These are phyloP conservation scores for Chaetothyriales sp. DNA, from an alignment of 2,329 filamentous ascomycete genomes.

Conservation along the genomic window DNA sequence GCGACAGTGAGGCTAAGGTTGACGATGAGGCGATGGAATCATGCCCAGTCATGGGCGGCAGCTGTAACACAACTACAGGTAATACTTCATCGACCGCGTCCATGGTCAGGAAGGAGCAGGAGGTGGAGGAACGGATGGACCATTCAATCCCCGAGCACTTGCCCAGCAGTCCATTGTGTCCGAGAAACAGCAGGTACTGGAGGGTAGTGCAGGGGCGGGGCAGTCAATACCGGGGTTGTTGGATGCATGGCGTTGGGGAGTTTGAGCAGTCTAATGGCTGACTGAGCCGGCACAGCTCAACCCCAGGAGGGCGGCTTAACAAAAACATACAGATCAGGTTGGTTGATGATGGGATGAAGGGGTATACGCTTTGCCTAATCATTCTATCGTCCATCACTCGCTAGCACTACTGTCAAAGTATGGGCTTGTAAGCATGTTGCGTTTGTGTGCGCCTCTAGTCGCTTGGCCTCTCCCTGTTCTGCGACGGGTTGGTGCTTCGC, in stretches of 20 bases:
- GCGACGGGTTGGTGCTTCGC: background rate
- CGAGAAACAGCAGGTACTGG: constrained; percentile 15
- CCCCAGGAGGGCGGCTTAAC: no score
- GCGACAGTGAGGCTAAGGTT: constrained; percentile 1
- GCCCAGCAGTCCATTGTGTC: constrained; percentile 17
- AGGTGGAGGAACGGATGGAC: constrained; percentile 7
- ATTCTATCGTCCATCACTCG: background rate
- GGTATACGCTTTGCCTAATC: no score
- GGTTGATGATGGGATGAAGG: no score
- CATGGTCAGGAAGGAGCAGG: background rate
- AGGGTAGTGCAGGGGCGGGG: constrained; percentile 13
- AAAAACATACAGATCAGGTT: no score
- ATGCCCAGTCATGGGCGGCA: background rate
- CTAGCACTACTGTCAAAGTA: background rate
- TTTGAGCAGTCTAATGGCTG: background rate
- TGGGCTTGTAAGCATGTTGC: background rate
- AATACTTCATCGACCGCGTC: constrained; percentile 1
- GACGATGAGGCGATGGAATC: background rate
- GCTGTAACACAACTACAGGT: background rate
- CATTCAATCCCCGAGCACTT: constrained; percentile 17
- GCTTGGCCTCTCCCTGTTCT: background rate
- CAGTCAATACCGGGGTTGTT: constrained; percentile 15
- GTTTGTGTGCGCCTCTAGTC: background rate
- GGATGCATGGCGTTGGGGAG: constrained; percentile 16
- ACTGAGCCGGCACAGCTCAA: no score